Evolutionary conservation across 768 basidiomycete species (phyloP).

Genomic region (Boletus sensibilis): DNA sequence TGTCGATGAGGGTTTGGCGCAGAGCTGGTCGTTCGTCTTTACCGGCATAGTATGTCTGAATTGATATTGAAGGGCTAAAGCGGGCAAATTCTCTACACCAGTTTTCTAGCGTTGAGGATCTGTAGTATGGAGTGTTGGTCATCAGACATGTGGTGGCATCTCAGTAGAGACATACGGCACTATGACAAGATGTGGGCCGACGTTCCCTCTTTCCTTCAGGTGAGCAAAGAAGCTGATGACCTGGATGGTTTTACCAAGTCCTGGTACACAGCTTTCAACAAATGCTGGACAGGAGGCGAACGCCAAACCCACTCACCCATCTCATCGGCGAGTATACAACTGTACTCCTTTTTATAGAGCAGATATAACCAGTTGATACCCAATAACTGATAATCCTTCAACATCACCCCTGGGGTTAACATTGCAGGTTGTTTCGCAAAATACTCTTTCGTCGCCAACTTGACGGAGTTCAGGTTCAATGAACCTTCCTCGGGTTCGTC

Average conservation of each 20-base stretch:
- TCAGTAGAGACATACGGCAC: slow-evolving; percentile 72
- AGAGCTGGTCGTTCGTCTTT: slow-evolving; percentile 81
- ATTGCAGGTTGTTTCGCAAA: slow-evolving; percentile 71
- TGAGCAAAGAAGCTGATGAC: slow-evolving; percentile 96
- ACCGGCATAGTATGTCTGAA: slow-evolving; percentile 91
- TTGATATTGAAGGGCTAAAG: slow-evolving; percentile 82
- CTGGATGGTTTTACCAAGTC: slow-evolving; percentile 97
- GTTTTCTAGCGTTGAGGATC: slow-evolving; percentile 95
- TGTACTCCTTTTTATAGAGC: slow-evolving; percentile 73
- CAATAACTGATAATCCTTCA: slow-evolving; percentile 96
- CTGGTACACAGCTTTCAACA: slow-evolving; percentile 38
- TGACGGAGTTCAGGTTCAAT: slow-evolving; percentile 52
- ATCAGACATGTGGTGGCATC: background rate
- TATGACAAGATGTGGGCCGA: slow-evolving; percentile 89
- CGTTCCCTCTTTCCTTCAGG: slow-evolving; percentile 73
- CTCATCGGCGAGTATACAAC: slow-evolving; percentile 97
- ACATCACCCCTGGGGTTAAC: slow-evolving; percentile 61
- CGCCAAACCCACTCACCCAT: slow-evolving; percentile 69
- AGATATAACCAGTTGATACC: slow-evolving; percentile 98
- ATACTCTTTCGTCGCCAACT: slow-evolving; percentile 54
- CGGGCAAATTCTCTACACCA: slow-evolving; percentile 96
- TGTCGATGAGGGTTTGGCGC: slow-evolving; percentile 68
- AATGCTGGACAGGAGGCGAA: background rate
- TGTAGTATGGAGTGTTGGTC: slow-evolving; percentile 30
- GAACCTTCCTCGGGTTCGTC: slow-evolving; percentile 60